phyloP scores from a whole-genome alignment of 257 asterid species.

The Ophiorrhiza pumila region DNA sequence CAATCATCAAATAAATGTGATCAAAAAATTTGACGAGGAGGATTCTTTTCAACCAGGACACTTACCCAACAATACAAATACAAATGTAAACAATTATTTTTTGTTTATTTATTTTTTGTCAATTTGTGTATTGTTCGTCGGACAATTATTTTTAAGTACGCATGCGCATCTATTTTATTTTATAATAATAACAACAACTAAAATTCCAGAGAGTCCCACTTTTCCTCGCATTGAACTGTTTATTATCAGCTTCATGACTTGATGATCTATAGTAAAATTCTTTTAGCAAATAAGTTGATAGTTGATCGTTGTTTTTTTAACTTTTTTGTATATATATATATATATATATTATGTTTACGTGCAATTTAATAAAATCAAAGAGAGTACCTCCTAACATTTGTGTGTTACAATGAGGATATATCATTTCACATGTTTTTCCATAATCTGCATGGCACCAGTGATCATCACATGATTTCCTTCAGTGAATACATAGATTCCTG shows the following conservation, averaged over 20 bases:
- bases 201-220: neutral
- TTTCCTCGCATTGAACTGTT: neutral
- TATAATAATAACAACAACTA: too few species aligned
- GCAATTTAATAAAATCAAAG: neutral
- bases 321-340: too few species aligned
- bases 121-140: too few species aligned
- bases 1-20: too few species aligned
- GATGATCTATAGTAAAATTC: neutral
- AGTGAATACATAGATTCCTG: neutral
- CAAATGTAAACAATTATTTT: too few species aligned
- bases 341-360: neutral
- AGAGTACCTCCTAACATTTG: neutral
- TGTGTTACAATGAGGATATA: neutral
- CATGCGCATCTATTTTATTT: too few species aligned
- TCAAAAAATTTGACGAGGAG: too few species aligned
- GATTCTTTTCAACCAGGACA: too few species aligned
- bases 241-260: neutral
- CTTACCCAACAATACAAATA: too few species aligned
- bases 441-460: neutral
- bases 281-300: neutral
- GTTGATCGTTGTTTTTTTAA: neutral
- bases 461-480: neutral
- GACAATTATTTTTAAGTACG: too few species aligned
- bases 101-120: too few species aligned
- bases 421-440: neutral